Percentiles rank a stretch among this genome's conserved stretches.
phyloP scores from a whole-genome alignment of 1,284 basidiomycete species.

The Inonotus hispidus region DNA sequence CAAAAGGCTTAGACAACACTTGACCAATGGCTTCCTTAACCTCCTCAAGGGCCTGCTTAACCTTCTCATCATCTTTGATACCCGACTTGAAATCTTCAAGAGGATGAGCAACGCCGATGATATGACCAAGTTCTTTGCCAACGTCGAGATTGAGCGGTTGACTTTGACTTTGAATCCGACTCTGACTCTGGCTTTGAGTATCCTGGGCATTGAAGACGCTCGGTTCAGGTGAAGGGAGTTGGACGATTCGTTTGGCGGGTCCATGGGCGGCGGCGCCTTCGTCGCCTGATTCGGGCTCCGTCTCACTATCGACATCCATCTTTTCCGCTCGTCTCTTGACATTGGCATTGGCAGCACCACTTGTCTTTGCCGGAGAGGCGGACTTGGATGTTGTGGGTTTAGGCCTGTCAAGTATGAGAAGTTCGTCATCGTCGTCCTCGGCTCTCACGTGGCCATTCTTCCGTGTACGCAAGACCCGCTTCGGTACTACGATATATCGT shows the following conservation, averaged over 20 bases:
- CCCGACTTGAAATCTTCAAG: constrained; percentile 72
- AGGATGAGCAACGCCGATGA: constrained; percentile 70
- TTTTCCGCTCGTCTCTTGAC: constrained; percentile 17
- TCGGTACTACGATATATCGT: constrained; percentile 43
- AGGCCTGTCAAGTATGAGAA: constrained; percentile 52
- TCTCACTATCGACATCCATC: constrained; percentile 34
- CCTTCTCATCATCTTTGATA: constrained; percentile 66
- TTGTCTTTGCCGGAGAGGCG: constrained; percentile 18
- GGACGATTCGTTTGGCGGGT: constrained; percentile 15
- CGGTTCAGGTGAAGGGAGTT: constrained; percentile 19
- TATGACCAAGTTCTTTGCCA: constrained; percentile 44
- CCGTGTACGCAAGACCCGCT: constrained; percentile 41
- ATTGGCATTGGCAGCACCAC: background rate
- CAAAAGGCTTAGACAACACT: constrained; percentile 65
- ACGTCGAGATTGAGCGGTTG: constrained; percentile 33
- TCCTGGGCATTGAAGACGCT: constrained; percentile 27
- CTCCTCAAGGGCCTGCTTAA: constrained; percentile 79
- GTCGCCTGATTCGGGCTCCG: constrained; percentile 27
- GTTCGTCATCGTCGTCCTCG: constrained; percentile 56
- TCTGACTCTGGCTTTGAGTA: constrained; percentile 39
- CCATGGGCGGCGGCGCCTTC: constrained; percentile 24
- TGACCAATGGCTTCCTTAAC: constrained; percentile 65
- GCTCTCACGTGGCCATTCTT: constrained; percentile 59
- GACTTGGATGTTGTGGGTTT: constrained; percentile 20
- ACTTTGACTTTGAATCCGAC: constrained; percentile 27